Evolutionary conservation across 2,329 filamentous ascomycete species (phyloP).

Genomic region (Furcasterigmium furcatum): DNA sequence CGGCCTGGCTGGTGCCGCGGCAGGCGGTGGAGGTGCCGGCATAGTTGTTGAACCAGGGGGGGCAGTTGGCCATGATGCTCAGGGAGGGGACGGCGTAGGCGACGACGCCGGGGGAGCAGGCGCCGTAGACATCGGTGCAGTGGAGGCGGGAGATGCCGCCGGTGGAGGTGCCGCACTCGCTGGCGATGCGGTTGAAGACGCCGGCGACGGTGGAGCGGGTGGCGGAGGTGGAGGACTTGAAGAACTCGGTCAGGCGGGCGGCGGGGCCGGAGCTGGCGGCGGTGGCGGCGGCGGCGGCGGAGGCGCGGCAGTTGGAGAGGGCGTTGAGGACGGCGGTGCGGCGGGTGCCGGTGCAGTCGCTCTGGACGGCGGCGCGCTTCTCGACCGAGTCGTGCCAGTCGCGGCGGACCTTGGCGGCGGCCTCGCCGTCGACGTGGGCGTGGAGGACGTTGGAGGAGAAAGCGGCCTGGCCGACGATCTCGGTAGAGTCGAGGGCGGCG

Average conservation of each 20-base stretch:
- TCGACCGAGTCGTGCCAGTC: constrained; percentile 31
- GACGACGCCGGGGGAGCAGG: constrained; percentile 35
- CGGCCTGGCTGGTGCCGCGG: constrained; percentile 64
- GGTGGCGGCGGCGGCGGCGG: neutral
- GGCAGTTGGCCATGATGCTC: constrained; percentile 60
- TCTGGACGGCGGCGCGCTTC: constrained; percentile 49
- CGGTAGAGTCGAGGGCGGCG: constrained; percentile 45
- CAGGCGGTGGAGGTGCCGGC: constrained; percentile 46
- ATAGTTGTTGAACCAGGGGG: constrained; percentile 55
- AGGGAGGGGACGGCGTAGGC: constrained; percentile 57
- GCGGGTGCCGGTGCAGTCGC: constrained; percentile 49
- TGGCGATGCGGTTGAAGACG: constrained; percentile 16
- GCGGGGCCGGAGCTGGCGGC: constrained; percentile 15
- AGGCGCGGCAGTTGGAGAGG: constrained; percentile 43
- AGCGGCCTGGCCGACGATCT: constrained; percentile 50
- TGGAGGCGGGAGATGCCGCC: constrained; percentile 49
- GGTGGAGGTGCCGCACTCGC: constrained; percentile 50
- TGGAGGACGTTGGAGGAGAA: constrained; percentile 58
- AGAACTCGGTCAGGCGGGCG: constrained; percentile 56
- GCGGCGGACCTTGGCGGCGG: constrained; percentile 47
- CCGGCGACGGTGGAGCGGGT: neutral
- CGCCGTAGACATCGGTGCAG: constrained; percentile 53
- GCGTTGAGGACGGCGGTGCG: constrained; percentile 44
- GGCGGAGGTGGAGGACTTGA: constrained; percentile 42
- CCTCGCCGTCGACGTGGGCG: constrained; percentile 52